These are phyloP conservation scores for Nematocida major DNA, from an alignment of 371 early-diverging fungal genomes.

Conservation along the genomic window DNA sequence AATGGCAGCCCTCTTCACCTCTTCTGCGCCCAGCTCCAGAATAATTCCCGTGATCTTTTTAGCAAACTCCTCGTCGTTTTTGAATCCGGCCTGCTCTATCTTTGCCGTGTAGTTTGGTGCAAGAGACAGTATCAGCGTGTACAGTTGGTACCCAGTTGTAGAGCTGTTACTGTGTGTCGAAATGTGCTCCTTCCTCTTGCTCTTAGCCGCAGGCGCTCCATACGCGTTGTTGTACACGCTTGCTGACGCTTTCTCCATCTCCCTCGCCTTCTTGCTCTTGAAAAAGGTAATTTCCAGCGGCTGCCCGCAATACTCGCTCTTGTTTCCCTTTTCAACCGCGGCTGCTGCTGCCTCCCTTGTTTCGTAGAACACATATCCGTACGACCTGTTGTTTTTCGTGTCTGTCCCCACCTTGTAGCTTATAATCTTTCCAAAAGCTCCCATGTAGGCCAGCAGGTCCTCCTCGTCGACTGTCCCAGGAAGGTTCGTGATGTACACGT, in stretches of 20 bases:
- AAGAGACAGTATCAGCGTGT: conserved; percentile 49
- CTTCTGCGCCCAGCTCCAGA: conserved; percentile 44
- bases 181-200: neutral
- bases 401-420: conserved; percentile 48
- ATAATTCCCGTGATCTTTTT: conserved; percentile 57
- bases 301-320: conserved; percentile 54
- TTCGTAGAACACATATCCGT: conserved; percentile 61
- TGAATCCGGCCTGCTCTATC: conserved; percentile 54
- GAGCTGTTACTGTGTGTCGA: neutral
- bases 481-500: conserved; percentile 94
- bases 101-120: conserved; percentile 57
- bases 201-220: neutral
- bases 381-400: conserved; percentile 47
- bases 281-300: conserved; percentile 57
- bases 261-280: conserved; percentile 59
- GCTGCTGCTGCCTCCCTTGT: conserved; percentile 59
- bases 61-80: conserved; percentile 60
- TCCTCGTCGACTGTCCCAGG: conserved; percentile 73
- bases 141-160: conserved; percentile 31
- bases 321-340: conserved; percentile 61
- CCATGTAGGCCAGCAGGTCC: conserved; percentile 74
- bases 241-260: conserved; percentile 26
- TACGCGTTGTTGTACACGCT: conserved; percentile 16
- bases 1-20: conserved; percentile 50
- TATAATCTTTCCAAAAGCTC: conserved; percentile 69